Percentiles rank a stretch among this genome's conserved stretches.
Conservation (phyloP, 2,329 filamentous ascomycete genomes). For the Teratosphaeria destructans region DNA sequence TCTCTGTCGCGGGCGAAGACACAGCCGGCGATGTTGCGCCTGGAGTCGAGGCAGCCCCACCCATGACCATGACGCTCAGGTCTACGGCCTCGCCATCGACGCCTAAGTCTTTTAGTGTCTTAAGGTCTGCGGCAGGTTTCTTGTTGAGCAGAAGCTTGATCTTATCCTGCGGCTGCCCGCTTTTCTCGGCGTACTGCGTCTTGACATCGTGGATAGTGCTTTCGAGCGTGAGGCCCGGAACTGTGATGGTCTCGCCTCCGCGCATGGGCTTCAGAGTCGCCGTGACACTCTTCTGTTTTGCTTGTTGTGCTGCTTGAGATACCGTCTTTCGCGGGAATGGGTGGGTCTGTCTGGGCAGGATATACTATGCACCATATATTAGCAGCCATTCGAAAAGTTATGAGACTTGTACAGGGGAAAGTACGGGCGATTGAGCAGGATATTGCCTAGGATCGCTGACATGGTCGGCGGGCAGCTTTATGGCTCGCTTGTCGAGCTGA, state of each 20-base stretch:
- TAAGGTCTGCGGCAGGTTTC: slow-evolving; percentile 55
- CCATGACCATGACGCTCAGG: slow-evolving; percentile 81
- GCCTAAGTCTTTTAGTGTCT: slow-evolving; percentile 27
- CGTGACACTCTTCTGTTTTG: slow-evolving; percentile 29
- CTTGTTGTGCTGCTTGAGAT: slow-evolving; percentile 35
- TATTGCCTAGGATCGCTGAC: slow-evolving; percentile 76
- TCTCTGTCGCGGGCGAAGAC: slow-evolving; percentile 33
- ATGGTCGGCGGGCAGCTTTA: slow-evolving; percentile 81
- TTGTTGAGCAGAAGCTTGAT: slow-evolving; percentile 79
- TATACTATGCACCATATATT: slow-evolving; percentile 44
- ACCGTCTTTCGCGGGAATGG: slow-evolving; percentile 39
- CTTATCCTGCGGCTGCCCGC: slow-evolving; percentile 60
- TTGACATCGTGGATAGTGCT: slow-evolving; percentile 76
- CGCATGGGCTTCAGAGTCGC: slow-evolving; percentile 67
- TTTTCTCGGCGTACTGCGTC: slow-evolving; percentile 51
- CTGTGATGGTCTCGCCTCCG: slow-evolving; percentile 49
- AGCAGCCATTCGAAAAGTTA: not conserved
- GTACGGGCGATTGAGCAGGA: slow-evolving; percentile 64
- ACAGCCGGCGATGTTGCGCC: slow-evolving; percentile 24
- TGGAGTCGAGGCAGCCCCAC: slow-evolving; percentile 31
- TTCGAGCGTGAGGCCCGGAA: slow-evolving; percentile 51
- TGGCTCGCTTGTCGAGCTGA: slow-evolving; percentile 64
- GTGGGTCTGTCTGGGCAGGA: slow-evolving; percentile 54
- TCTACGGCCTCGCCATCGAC: slow-evolving; percentile 51
- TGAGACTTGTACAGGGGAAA: slow-evolving; percentile 18